Evolutionary conservation across 1,284 basidiomycete genomes (phyloP).

Genomic region (Polyporus tsugae): DNA sequence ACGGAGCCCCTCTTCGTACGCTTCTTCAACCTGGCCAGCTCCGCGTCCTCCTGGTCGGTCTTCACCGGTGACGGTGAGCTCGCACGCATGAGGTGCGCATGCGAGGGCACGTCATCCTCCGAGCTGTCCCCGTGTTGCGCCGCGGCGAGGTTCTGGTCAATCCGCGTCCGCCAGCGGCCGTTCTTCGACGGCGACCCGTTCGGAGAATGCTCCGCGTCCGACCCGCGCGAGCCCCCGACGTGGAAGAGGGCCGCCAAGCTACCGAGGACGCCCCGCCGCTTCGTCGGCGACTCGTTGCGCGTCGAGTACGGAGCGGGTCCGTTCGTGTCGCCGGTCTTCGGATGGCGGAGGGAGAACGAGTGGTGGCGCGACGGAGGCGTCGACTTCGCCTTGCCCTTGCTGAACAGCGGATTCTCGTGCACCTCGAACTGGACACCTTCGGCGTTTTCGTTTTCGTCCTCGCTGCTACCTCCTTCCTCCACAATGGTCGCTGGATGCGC

Average conservation of each 20-base stretch:
- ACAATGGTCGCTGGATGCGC: slow-evolving; percentile 54
- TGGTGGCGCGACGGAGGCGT: slow-evolving; percentile 17
- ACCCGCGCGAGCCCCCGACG: slow-evolving; percentile 22
- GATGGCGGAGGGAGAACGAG: slow-evolving; percentile 31
- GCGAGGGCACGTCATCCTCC: slow-evolving; percentile 42
- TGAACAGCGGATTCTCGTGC: slow-evolving; percentile 69
- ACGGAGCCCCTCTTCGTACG: slow-evolving; percentile 37
- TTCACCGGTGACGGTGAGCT: slow-evolving; percentile 10
- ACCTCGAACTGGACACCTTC: slow-evolving; percentile 47
- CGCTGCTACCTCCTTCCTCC: slow-evolving; percentile 42
- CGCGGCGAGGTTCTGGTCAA: slow-evolving; percentile 54
- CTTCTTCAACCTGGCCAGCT: slow-evolving; percentile 36
- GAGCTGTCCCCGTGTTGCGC: slow-evolving; percentile 44
- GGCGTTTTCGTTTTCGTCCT: slow-evolving; percentile 46
- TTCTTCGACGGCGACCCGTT: slow-evolving; percentile 26
- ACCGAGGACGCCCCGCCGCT: slow-evolving; percentile 38
- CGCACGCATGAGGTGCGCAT: slow-evolving; percentile 13
- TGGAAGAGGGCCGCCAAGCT: slow-evolving; percentile 42
- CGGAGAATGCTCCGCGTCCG: slow-evolving; percentile 25
- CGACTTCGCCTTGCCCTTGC: slow-evolving; percentile 26
- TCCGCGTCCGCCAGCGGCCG: slow-evolving; percentile 54
- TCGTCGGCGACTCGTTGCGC: slow-evolving; percentile 28
- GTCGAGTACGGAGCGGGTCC: slow-evolving; percentile 17
- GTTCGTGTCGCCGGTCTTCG: slow-evolving; percentile 15
- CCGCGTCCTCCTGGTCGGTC: not conserved